Evolutionary conservation across 352 stramenopile genomes (phyloP), one percentile per base, ranked within the genome.

Genomic region (Phytopythium kandeliae): DNA sequence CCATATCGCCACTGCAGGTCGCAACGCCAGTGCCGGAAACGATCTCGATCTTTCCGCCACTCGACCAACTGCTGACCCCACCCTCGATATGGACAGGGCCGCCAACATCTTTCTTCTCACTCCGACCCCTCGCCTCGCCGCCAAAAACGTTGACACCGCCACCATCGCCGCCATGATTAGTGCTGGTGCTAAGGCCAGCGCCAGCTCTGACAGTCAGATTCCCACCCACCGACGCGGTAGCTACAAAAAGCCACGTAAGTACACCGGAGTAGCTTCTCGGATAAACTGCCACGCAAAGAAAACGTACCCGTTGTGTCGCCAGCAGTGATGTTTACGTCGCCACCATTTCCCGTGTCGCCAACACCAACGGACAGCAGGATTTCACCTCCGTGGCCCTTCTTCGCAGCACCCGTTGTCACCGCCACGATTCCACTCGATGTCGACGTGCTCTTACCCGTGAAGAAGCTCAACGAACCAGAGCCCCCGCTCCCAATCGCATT

Each of bases 1-100:
- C 51, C 36, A 89, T 74, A 54, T 89, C 76, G 38, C 81, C 81
- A 58, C 81, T 92, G 34, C 69, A 80, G n/a, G 76, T 69, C 48
- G 57, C 21, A 13, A 37, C 51, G 4, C 78, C 70, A 44, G 62
- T 51, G 24, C 81, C 81, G 41, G 69, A 84, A 42, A 58, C 71
- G 13, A 92, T 33, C 51, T 89, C 70, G 42, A 92, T 63, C 24
- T 74, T 84, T 19, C 81, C 81, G 43, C 81, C 79, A 35, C 56
- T 86, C 15, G 79, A 83, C 2, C 45, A 49, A 38, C 55, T 73
- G 11, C 72, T 71, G 30, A 58, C 41, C 37, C 78, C 78, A 51
- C 71, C 78, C 74, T 88, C 74, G 43, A 85, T 25, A 53, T 83
- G 70, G 54, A 89, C 53, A 48, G 71, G 57, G 40, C 81, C 81